Evolutionary conservation across 2,329 filamentous ascomycete species (phyloP).

Genomic region (Penicillium oxalicum): DNA sequence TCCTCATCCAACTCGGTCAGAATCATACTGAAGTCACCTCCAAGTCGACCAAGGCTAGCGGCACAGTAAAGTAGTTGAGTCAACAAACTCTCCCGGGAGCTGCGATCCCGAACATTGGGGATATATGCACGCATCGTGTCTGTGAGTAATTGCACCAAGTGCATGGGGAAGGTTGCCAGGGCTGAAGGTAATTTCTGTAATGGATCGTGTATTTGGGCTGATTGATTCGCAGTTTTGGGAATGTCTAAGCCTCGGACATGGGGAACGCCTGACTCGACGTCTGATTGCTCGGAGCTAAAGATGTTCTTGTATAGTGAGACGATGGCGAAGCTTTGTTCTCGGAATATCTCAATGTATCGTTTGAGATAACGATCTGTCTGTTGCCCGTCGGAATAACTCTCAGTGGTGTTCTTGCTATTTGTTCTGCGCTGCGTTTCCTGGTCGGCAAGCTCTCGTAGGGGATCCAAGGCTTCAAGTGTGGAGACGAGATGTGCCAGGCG

Average conservation of each 20-base stretch:
- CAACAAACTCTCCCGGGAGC: conserved; percentile 75
- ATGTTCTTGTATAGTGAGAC: conserved; percentile 91
- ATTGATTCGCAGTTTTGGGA: conserved; percentile 15
- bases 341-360: conserved; percentile 92
- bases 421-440: conserved; percentile 60
- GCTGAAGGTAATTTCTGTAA: conserved; percentile 62
- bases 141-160: conserved; percentile 74
- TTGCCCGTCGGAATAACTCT: conserved; percentile 57
- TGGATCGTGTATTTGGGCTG: conserved; percentile 24
- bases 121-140: conserved; percentile 71
- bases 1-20: conserved; percentile 56
- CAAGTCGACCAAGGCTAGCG: conserved; percentile 79
- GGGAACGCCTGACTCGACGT: conserved; percentile 26
- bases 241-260: conserved; percentile 23
- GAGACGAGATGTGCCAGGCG: conserved; percentile 71
- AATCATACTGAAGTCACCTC: conserved; percentile 87
- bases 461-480: conserved; percentile 77
- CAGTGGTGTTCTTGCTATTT: conserved; percentile 22
- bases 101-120: conserved; percentile 72
- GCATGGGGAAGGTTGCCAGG: conserved; percentile 74
- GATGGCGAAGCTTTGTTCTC: conserved; percentile 94
- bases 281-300: conserved; percentile 57
- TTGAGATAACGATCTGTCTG: conserved; percentile 94
- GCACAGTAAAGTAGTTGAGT: conserved; percentile 93
- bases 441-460: conserved; percentile 80